These are phyloP conservation scores for Mycena olivaceomarginata DNA, from an alignment of 768 basidiomycete genomes.

Conservation along the genomic window DNA sequence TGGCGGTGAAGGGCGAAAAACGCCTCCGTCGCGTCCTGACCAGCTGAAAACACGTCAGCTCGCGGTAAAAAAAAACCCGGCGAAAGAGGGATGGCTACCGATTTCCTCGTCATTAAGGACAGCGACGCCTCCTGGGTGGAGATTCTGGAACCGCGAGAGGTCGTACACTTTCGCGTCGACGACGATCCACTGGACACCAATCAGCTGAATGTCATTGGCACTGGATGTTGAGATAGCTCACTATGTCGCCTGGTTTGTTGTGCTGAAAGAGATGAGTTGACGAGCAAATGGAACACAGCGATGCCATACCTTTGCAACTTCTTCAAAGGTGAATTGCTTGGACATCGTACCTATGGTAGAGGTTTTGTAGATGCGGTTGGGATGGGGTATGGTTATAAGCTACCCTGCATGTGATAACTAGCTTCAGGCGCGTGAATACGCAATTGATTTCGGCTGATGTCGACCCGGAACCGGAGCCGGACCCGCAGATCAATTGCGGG, in stretches of 20 bases:
- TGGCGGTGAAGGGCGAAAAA: constrained; percentile 87
- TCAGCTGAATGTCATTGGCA: not conserved
- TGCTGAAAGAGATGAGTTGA: constrained; percentile 69
- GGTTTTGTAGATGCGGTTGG: not conserved
- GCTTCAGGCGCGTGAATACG: too few relatives aligned
- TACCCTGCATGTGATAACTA: constrained; percentile 15
- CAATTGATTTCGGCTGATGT: too few relatives aligned
- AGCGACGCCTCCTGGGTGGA: constrained; percentile 89
- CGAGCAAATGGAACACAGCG: not conserved
- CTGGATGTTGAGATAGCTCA: constrained; percentile 51
- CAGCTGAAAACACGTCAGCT: constrained; percentile 63
- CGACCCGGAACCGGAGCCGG: too few relatives aligned
- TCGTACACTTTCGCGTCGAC: constrained; percentile 92
- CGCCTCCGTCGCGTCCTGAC: constrained; percentile 86
- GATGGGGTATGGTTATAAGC: not conserved
- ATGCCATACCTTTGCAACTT: constrained; percentile 79
- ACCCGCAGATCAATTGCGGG: too few relatives aligned
- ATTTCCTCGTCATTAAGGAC: constrained; percentile 87
- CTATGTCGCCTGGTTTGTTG: constrained; percentile 85
- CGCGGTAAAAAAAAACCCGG: not conserved
- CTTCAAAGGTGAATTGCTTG: constrained; percentile 75
- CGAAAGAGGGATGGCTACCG: constrained; percentile 62
- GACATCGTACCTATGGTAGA: constrained; percentile 49
- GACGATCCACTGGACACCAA: constrained; percentile 81
- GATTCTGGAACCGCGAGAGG: constrained; percentile 82